These are phyloP conservation scores for Starmera quercuum DNA, from an alignment of 805 yeast species.

Conservation along the genomic window DNA sequence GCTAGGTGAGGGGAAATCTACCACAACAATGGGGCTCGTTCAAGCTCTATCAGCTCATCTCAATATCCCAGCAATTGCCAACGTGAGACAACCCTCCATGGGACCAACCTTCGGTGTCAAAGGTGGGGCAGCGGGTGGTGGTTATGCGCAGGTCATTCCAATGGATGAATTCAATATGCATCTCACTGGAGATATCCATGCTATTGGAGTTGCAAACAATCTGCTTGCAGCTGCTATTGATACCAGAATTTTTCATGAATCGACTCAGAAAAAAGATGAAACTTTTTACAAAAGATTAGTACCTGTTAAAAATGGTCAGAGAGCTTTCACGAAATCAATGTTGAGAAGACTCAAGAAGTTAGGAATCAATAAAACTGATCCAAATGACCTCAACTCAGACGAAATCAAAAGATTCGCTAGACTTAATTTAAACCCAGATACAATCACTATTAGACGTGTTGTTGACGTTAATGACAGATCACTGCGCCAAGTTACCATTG, in stretches of 20 bases:
- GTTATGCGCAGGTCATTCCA: conserved; percentile 80
- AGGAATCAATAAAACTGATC: conserved; percentile 63
- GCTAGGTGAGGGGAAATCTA: conserved; percentile 79
- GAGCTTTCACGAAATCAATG: conserved; percentile 65
- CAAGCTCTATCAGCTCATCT: conserved; percentile 77
- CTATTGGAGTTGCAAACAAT: conserved; percentile 76
- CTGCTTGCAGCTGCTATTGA: conserved; percentile 80
- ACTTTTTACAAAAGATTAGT: conserved; percentile 69
- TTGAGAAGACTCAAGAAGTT: conserved; percentile 56
- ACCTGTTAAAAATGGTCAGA: conserved; percentile 63
- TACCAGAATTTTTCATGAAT: conserved; percentile 79
- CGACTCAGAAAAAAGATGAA: conserved; percentile 62
- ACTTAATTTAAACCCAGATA: conserved; percentile 68
- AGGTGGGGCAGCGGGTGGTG: conserved; percentile 92
- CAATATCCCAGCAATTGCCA: conserved; percentile 62
- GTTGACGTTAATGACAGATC: conserved; percentile 81
- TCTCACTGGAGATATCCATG: conserved; percentile 81
- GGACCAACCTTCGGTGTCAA: conserved; percentile 86
- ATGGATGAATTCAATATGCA: conserved; percentile 88
- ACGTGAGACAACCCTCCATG: conserved; percentile 84
- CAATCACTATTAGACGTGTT: conserved; percentile 78
- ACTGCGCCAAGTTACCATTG: conserved; percentile 70
- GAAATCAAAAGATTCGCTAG: conserved; percentile 60
- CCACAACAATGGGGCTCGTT: conserved; percentile 76
- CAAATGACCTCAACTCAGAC: conserved; percentile 64